Percentiles rank a stretch among this genome's conserved stretches.
These are phyloP conservation scores for Cymbidium sinense DNA, from an alignment of 106 monocot genomes.

Conservation along the genomic window DNA sequence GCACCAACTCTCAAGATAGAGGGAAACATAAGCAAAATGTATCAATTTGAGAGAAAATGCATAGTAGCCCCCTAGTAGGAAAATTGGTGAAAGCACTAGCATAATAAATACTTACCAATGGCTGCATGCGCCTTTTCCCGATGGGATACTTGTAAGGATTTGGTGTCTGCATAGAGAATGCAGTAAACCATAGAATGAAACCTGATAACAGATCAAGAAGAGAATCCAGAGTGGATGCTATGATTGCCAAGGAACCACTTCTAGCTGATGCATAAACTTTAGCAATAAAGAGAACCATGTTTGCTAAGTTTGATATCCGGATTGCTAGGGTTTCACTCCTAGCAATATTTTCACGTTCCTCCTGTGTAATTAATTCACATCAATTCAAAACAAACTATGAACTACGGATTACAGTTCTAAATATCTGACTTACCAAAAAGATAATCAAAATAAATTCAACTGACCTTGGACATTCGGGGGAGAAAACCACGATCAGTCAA, in stretches of 20 bases:
- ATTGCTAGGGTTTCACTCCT: constrained; percentile 77
- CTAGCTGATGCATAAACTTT: constrained; percentile 93
- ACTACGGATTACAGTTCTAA: not conserved
- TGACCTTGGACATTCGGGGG: constrained; percentile 73
- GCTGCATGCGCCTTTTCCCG: constrained; percentile 97
- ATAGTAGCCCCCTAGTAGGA: not conserved
- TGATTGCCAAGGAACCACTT: constrained; percentile 89
- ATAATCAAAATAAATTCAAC: not conserved
- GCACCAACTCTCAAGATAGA: too few relatives aligned
- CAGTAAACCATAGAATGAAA: constrained; percentile 97
- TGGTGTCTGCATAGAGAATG: constrained; percentile 89
- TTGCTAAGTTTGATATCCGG: constrained; percentile 76
- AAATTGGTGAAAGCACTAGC: not conserved
- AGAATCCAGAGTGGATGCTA: constrained; percentile 97
- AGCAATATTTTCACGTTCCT: constrained; percentile 75
- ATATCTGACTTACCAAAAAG: not conserved
- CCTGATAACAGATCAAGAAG: constrained; percentile 96
- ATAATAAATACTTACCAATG: constrained; percentile 45
- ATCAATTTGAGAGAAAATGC: not conserved
- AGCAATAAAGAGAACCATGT: constrained; percentile 85
- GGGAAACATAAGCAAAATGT: not conserved
- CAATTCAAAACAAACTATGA: constrained; percentile 1
- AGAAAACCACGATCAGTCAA: constrained; percentile 78
- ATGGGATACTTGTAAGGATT: constrained; percentile 94
- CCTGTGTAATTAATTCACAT: constrained; percentile 30